Evolutionary conservation across 1,284 basidiomycete genomes (phyloP).

Genomic region (Apiotrichum montevideense): DNA sequence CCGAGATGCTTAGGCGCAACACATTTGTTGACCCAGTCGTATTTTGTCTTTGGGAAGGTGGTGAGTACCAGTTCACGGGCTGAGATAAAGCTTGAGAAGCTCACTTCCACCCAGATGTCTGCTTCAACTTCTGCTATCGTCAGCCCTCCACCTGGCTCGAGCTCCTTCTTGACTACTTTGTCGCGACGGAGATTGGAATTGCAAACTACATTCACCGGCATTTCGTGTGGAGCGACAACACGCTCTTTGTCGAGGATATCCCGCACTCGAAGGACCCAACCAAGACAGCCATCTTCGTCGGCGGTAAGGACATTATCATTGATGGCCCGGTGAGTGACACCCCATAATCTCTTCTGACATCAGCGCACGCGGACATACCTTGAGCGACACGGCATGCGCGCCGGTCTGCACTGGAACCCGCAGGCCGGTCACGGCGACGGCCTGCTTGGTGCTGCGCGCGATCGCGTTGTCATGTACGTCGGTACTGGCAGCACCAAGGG

Average conservation of each 20-base stretch:
- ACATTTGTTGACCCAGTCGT: slow-evolving; percentile 77
- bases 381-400: slow-evolving; percentile 59
- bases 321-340: slow-evolving; percentile 56
- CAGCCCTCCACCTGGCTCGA: slow-evolving; percentile 62
- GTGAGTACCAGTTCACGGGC: slow-evolving; percentile 44
- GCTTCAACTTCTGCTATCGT: slow-evolving; percentile 79
- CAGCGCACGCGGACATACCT: slow-evolving; percentile 70
- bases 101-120: slow-evolving; percentile 57
- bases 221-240: slow-evolving; percentile 70
- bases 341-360: neutral
- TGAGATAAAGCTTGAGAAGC: no score
- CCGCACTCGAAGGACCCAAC: slow-evolving; percentile 59
- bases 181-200: slow-evolving; percentile 75
- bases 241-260: slow-evolving; percentile 81
- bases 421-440: slow-evolving; percentile 67
- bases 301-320: slow-evolving; percentile 72
- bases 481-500: slow-evolving; percentile 36
- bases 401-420: slow-evolving; percentile 65
- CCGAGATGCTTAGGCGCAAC: slow-evolving; percentile 62
- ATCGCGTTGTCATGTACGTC: slow-evolving; percentile 63
- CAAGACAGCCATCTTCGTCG: slow-evolving; percentile 61
- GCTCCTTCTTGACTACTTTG: slow-evolving; percentile 75
- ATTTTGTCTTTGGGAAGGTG: slow-evolving; percentile 86
- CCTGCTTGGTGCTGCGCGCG: slow-evolving; percentile 56
- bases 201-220: slow-evolving; percentile 71